Conservation (phyloP, 805 yeast species). For the Candida fluviatilis region DNA sequence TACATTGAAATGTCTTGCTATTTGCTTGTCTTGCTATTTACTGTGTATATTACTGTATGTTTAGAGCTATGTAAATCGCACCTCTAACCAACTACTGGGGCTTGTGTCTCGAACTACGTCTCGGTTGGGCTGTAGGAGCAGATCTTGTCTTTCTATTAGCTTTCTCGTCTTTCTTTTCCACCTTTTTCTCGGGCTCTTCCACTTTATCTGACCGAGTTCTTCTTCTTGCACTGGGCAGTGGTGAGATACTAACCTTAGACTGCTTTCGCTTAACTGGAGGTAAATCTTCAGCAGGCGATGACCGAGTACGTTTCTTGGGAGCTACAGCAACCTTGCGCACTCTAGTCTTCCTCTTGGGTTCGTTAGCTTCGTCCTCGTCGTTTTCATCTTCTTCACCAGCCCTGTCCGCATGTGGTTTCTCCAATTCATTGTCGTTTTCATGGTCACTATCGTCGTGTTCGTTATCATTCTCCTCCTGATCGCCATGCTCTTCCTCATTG, state of each 20-base stretch:
- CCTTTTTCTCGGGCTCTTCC: conserved; percentile 7
- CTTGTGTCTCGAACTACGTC: conserved; percentile 16
- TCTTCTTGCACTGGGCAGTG: conserved; percentile 5
- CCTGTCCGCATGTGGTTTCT: conserved; percentile 4
- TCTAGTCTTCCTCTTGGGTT: conserved; percentile 8
- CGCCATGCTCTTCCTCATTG: conserved; percentile 7
- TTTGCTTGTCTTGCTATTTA: no score
- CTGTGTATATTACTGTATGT: no score
- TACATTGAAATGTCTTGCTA: no score
- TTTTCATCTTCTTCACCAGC: conserved; percentile 2
- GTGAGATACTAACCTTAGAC: conserved; percentile 11
- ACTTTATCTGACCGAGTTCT: conserved; percentile 6
- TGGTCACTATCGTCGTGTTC: conserved; percentile 21
- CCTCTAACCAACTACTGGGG: no score
- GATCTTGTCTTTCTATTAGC: conserved; percentile 3
- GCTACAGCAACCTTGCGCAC: conserved; percentile 6
- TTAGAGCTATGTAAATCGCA: no score
- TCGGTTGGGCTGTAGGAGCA: conserved; percentile 5
- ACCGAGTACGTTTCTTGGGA: conserved; percentile 9
- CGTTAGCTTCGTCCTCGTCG: conserved; percentile 17
- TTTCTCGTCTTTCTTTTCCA: conserved; percentile 4
- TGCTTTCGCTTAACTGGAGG: conserved; percentile 10
- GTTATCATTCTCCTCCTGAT: conserved; percentile 12
- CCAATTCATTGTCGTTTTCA: conserved; percentile 6
- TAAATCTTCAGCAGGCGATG: conserved; percentile 3